Evolutionary conservation across 176 grass and related monocot genomes (phyloP), one percentile per base, ranked within the genome.

Genomic region (Pharus latifolius): DNA sequence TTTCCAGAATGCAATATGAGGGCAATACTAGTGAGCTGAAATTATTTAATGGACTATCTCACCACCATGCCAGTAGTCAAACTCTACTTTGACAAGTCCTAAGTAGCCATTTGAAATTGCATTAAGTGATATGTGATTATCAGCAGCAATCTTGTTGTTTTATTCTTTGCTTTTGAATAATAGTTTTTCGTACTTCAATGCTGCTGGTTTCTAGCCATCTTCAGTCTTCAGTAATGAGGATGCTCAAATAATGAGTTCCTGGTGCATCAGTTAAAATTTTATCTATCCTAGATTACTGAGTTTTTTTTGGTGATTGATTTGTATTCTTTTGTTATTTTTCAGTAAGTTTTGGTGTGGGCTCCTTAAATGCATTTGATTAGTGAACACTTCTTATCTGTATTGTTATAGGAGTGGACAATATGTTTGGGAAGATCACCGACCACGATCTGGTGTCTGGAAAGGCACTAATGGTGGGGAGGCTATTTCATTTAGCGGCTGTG

Each of bases 401-500:
- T 73, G 31, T 27, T 83, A 51, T 57, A 98, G 95, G 82, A 79
- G 7, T 79, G 95, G 95, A 22, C 87, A 83, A 50, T 99, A 99
- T 81, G 22, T 15, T 13, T 99, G 95, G 95, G 95, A 99, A 91
- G 95, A 99, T 83, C 95, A 99, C 76, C 76, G 87, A 12, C 87
- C 95, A 30, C 63, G 78, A 42, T 94, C 95, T 51, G 95, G 95
- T 64, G 75, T 99, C 60, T 99, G 95, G 95, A 99, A 94, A 85
- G 95, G 95, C 43, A 94, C 95, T 41, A 91, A 60, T 46, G 95
- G 95, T 11, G 95, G 95, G 25, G 95, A 99, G 77, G 90, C 81
- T 72, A 94, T 99, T 83, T 99, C 95, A 25, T 94, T 99, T 72
- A 99, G 95, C 4, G 95, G 90, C 23, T 99, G 95, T 76, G 95